Conservation (phyloP, 2,329 filamentous ascomycete species). For the Colletotrichum lupini region DNA sequence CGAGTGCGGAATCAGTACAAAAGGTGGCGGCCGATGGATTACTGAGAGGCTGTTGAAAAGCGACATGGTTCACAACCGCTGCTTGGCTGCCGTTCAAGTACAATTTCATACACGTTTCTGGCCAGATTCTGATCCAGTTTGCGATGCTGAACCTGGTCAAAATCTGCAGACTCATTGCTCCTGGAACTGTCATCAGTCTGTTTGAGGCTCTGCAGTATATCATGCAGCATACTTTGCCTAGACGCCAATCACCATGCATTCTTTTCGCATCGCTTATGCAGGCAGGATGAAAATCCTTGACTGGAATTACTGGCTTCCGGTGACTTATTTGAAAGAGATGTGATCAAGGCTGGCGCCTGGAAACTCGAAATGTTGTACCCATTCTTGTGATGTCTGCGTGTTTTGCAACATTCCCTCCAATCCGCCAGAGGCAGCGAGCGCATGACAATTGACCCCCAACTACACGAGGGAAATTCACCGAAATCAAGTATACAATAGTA, state of each 20-base stretch:
- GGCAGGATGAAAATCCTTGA: background rate
- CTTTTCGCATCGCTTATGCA: background rate
- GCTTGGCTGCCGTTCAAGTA: background rate
- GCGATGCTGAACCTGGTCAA: background rate
- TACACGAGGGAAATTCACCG: no score
- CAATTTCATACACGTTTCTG: background rate
- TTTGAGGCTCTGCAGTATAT: background rate
- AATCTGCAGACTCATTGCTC: background rate
- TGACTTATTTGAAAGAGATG: background rate
- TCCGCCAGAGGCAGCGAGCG: background rate
- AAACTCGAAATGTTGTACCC: background rate
- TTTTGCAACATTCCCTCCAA: background rate
- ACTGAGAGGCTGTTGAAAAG: slow-evolving; percentile 7
- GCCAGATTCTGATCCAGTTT: background rate
- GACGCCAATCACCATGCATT: background rate
- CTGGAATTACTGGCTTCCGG: background rate
- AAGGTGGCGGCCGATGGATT: slow-evolving; percentile 43
- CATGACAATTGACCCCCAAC: background rate
- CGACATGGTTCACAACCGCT: background rate
- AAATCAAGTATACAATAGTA: background rate
- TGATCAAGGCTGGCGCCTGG: background rate
- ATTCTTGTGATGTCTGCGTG: background rate
- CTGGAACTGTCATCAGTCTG: background rate
- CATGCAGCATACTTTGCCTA: background rate
- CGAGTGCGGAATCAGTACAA: slow-evolving; percentile 44